Base-by-base conservation (phyloP, 176 grass and related monocot species). In the Calamus simplicifolius region DNA sequence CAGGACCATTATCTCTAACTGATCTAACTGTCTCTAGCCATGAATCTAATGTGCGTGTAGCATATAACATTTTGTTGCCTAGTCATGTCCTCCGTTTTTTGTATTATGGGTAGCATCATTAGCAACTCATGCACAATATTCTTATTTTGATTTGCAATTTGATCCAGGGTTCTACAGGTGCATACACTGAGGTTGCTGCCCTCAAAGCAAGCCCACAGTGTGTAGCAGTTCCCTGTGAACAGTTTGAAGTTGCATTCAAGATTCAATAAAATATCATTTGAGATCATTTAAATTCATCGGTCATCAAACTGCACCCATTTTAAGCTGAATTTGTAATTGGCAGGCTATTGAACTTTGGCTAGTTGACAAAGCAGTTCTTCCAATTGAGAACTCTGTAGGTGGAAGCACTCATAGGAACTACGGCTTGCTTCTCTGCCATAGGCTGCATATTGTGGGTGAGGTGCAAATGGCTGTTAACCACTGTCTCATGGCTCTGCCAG, bases 291-390 rank as follows among this genome's bases (percentile, higher is more conserved):
- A 43, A 2, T 43, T 43, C 35, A 43, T 10, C 35, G 3, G 35
- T 43, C 35, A 10, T 43, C 35, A 43, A 43, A 43, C 35, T 12
- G 35, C 35, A 10, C 35, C 35, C 48, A 16, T 71, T 71, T 72
- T 16, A 52, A 29, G 3, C 29, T 52, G 54, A 13, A 59, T 69
- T 25, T 29, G 19, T 69, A 25, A 57, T 52, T 69, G 8, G 49
- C 58, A 89, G 85, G 85, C 85, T 60, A 74, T 89, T 35, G 77
- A 89, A 14, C 50, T 80, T 63, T 89, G 61, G 49, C 78, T 78
- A 68, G 86, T 66, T 8, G 70, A 85, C 31, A 81, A 69, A 80
- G 74, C 50, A 4, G 54, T 89, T 54, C 77, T 89, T 73, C 77
- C 81, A 6, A 89, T 85, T 19, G 86, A 89, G 69, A 85, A n/a